Conservation (phyloP, 768 basidiomycete genomes). For the Serendipita sp. region DNA sequence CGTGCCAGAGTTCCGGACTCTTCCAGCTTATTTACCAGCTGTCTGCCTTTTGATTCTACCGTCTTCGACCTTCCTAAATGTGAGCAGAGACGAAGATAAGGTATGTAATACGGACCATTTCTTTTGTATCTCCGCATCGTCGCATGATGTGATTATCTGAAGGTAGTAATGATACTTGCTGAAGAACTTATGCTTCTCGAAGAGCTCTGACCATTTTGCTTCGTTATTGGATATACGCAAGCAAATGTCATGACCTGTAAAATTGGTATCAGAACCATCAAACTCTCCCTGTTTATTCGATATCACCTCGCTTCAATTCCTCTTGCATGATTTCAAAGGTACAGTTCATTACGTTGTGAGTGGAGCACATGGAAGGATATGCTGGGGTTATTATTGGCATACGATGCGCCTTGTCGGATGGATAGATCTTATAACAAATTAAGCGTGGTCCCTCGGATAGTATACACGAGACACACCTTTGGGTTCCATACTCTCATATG, state of each 20-base stretch:
- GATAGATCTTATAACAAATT: constrained; percentile 47
- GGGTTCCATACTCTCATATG: constrained; percentile 98
- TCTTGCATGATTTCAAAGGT: constrained; percentile 93
- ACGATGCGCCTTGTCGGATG: constrained; percentile 80
- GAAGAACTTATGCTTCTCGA: constrained; percentile 92
- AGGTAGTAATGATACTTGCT: constrained; percentile 92
- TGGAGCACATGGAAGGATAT: constrained; percentile 97
- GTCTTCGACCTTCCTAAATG: constrained; percentile 56
- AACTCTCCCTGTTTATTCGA: not conserved
- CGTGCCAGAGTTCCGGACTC: constrained; percentile 80
- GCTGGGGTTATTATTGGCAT: constrained; percentile 99
- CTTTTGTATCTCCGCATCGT: constrained; percentile 63
- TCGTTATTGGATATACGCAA: constrained; percentile 77
- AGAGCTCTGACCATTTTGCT: constrained; percentile 85
- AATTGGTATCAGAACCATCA: constrained; percentile 8
- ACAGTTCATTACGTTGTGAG: constrained; percentile 91
- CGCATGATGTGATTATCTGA: constrained; percentile 87
- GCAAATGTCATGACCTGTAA: constrained; percentile 77
- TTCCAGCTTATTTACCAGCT: constrained; percentile 95
- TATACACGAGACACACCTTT: constrained; percentile 35
- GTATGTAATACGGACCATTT: constrained; percentile 57
- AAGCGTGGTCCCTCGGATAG: constrained; percentile 3
- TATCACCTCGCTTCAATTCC: constrained; percentile 78
- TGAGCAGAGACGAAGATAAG: constrained; percentile 8
- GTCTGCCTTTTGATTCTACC: constrained; percentile 92